Evolutionary conservation across 2,329 filamentous ascomycete species (phyloP), one percentile per base, ranked within the genome.

Genomic region (Colletotrichum falcatum): DNA sequence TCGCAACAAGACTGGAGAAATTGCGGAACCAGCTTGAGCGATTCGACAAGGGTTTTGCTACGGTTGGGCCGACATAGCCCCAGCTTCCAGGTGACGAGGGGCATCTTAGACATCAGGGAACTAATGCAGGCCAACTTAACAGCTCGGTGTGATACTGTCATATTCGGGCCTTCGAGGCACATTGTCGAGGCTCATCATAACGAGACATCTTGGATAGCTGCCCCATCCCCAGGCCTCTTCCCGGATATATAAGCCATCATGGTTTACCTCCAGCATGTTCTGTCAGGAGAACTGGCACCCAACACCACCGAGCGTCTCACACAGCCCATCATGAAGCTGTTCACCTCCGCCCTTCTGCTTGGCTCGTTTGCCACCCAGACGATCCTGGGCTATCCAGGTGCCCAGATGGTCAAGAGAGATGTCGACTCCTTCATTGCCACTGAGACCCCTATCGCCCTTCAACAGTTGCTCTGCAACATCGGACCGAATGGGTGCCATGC

Each of bases 381-480:
- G 49, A 84, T 86, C 74, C 76, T 89, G 53, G 85, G 85, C 54
- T 80, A 83, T 14, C 85, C 85, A 77, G 28, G 79, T 83, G 51
- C 79, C 74, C 76, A 78, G 37, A 72, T 87, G 56, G 73, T 82
- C 66, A 87, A 84, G 75, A 81, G 85, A 59, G 80, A 82, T 30
- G 84, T 89, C 18, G 85, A 88, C 73, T 80, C 81, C 39, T 91
- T 87, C 76, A 82, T 91, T 73, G 77, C 82, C 37, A 83, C 81
- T 0, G 84, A 90, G 77, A 84, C 81, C 20, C 82, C 85, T 9
- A 82, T 88, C 74, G 86, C 89, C 3, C 75, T 88, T 35, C 76
- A 80, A 12, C 81, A 86, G 67, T 80, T 90, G 33, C 77, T 90
- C 46, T 88, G 86, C 80, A 91, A 90, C 75, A 89, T 91, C 72